These are phyloP conservation scores for Alternaria ventricosa DNA, from an alignment of 2,329 filamentous ascomycete genomes.

Conservation along the genomic window DNA sequence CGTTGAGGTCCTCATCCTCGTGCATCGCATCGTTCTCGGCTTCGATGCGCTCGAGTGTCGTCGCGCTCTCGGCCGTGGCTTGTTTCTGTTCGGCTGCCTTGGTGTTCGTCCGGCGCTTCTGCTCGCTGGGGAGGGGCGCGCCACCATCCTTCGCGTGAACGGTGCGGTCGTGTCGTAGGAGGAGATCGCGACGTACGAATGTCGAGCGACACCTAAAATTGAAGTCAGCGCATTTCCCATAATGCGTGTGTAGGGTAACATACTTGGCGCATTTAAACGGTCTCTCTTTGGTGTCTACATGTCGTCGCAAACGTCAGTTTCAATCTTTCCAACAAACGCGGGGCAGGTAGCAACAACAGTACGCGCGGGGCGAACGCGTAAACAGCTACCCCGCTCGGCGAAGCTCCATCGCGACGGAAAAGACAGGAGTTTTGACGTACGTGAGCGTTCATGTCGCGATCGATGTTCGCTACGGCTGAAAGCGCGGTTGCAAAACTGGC, in stretches of 20 bases:
- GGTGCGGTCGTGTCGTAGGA: slow-evolving; percentile 95
- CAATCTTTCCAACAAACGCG: no score
- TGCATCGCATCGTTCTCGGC: slow-evolving; percentile 81
- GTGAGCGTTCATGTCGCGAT: slow-evolving; percentile 94
- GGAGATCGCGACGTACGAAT: slow-evolving; percentile 94
- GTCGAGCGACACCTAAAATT: slow-evolving; percentile 93
- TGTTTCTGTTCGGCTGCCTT: slow-evolving; percentile 67
- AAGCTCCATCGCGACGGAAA: slow-evolving; percentile 30
- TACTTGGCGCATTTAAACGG: slow-evolving; percentile 81
- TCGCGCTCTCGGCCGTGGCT: slow-evolving; percentile 81
- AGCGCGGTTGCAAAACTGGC: slow-evolving; percentile 93
- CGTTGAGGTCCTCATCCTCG: slow-evolving; percentile 96
- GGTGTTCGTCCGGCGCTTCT: slow-evolving; percentile 79
- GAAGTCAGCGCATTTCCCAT: not conserved
- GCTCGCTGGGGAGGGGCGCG: slow-evolving; percentile 89
- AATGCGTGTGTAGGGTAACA: no score
- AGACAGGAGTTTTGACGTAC: slow-evolving; percentile 68
- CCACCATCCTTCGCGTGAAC: slow-evolving; percentile 98
- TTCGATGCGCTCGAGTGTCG: slow-evolving; percentile 90
- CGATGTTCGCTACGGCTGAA: slow-evolving; percentile 98
- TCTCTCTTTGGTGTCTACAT: slow-evolving; percentile 91
- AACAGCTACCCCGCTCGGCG: slow-evolving; percentile 36
- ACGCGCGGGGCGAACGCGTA: slow-evolving; percentile 45
- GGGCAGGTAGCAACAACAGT: slow-evolving; percentile 34
- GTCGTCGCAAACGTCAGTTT: no score